Conservation (phyloP, 2,329 filamentous ascomycete species). For the Blastomyces emzantsi region DNA sequence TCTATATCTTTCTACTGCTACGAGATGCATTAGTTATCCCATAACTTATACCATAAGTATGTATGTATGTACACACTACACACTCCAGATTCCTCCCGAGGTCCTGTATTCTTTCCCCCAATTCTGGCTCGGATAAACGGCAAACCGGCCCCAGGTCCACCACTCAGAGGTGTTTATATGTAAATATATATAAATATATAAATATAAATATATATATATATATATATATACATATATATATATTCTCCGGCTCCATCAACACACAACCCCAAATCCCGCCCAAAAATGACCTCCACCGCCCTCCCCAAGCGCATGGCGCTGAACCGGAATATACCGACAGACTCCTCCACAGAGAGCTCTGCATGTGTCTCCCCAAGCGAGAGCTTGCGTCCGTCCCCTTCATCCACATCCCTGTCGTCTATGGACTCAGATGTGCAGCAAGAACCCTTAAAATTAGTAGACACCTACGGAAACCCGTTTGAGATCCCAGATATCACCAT, state of each 20-base stretch:
- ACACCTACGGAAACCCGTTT: conserved; percentile 94
- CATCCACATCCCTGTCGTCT: conserved; percentile 87
- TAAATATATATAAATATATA: too few relatives aligned
- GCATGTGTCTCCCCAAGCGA: conserved; percentile 48
- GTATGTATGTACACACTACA: too few relatives aligned
- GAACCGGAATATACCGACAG: conserved; percentile 42
- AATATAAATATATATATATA: not conserved
- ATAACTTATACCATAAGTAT: too few relatives aligned
- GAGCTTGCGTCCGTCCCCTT: conserved; percentile 57
- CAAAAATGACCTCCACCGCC: conserved; percentile 45
- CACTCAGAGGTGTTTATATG: too few relatives aligned
- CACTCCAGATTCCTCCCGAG: too few relatives aligned
- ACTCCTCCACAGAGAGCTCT: conserved; percentile 48
- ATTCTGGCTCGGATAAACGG: too few relatives aligned
- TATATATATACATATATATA: not conserved
- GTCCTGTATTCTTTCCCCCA: too few relatives aligned
- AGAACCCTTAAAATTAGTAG: conserved; percentile 53
- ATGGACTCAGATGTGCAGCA: conserved; percentile 59
- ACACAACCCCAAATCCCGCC: not conserved
- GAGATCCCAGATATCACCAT: conserved; percentile 91
- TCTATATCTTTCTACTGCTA: too few relatives aligned
- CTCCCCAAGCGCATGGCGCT: conserved; percentile 40
- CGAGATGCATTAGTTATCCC: too few relatives aligned
- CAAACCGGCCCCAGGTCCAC: too few relatives aligned
- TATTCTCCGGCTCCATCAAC: not conserved